Base-by-base conservation (phyloP, 257 asterid species). In the Nicotiana otophora region DNA sequence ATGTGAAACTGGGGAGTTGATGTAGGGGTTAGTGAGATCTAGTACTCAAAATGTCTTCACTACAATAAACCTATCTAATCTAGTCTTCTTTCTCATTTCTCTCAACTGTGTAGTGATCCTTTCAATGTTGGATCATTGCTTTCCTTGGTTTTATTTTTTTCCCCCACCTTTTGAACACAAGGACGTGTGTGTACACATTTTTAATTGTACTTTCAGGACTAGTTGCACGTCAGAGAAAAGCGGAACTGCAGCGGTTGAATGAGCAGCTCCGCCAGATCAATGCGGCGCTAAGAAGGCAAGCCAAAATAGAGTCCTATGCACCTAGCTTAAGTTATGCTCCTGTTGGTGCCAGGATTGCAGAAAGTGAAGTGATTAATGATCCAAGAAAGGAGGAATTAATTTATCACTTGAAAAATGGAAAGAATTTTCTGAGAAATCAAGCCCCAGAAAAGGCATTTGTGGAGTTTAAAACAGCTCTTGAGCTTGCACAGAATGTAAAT, bases 231-330 rank as follows among this genome's bases (percentile, higher is more conserved):
- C 97, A 94, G 87, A 89, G 99, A 87, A 93, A 82, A 89, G 98
- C 91, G 81, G 99, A 96, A 86, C 83, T 96, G 86, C 86, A 87
- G 88, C 90, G 93, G 77, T 87, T 96, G 77, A 96, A 96, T 72
- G 99, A 96, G 80, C 99, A 94, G 92, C 92, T 96, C 66, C 96
- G 98, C 63, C 98, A 94, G 89, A 96, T 96, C 83, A 96, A 96
- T 84, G 62, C 97, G 5, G 98, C 99, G 80, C 81, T 96, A 69
- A 91, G 97, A 88, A 88, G 99, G 89, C 99, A 96, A 88, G 99
- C 99, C 66, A 94, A 93, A 88, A 94, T 96, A 46, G 98, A 96
- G 88, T 96, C 99, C 10, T 96, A 96, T 84, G 98, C 98, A 7
- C 99, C 99, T 82, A 87, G 84, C 91, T 89, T 96, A 90, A 96